These are phyloP conservation scores for Hanseniaspora vineae DNA, from an alignment of 805 yeast species.

Conservation along the genomic window DNA sequence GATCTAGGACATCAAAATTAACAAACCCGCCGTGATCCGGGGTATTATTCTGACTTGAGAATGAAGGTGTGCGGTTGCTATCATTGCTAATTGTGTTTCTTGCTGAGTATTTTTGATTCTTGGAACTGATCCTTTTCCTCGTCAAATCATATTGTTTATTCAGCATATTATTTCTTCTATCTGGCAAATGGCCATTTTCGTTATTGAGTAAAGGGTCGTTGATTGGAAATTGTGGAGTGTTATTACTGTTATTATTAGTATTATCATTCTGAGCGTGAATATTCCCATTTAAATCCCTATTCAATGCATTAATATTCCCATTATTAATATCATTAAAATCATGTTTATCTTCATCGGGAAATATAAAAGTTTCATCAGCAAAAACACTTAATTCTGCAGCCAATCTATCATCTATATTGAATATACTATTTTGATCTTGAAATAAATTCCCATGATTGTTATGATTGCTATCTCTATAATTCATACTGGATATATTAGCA, in stretches of 20 bases:
- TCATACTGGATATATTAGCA: not conserved
- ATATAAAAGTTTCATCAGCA: conserved; percentile 69
- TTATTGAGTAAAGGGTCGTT: conserved; percentile 3
- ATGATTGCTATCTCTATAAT: not conserved
- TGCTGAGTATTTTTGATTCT: not conserved
- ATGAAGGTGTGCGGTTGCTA: not conserved
- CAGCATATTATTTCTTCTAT: conserved; percentile 18
- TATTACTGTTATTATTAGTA: conserved; percentile 5
- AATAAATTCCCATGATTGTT: not conserved
- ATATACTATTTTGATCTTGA: not conserved
- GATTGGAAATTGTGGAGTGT: conserved; percentile 4
- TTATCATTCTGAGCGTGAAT: conserved; percentile 1
- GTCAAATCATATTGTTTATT: conserved; percentile 22
- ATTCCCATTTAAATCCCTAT: conserved; percentile 4
- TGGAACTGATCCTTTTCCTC: conserved; percentile 17
- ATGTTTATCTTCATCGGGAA: conserved; percentile 69
- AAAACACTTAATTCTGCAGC: conserved; percentile 65
- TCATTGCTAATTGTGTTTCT: not conserved
- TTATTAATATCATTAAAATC: conserved; percentile 11
- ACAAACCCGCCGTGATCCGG: conserved; percentile 16
- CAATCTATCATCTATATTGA: conserved; percentile 33
- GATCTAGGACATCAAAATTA: conserved; percentile 7
- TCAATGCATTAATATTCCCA: conserved; percentile 1
- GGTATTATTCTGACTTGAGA: not conserved
- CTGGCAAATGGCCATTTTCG: conserved; percentile 9